phyloP scores from a whole-genome alignment of 1,139 yeast species.

The Blastobotrys raffinosifermentans region DNA sequence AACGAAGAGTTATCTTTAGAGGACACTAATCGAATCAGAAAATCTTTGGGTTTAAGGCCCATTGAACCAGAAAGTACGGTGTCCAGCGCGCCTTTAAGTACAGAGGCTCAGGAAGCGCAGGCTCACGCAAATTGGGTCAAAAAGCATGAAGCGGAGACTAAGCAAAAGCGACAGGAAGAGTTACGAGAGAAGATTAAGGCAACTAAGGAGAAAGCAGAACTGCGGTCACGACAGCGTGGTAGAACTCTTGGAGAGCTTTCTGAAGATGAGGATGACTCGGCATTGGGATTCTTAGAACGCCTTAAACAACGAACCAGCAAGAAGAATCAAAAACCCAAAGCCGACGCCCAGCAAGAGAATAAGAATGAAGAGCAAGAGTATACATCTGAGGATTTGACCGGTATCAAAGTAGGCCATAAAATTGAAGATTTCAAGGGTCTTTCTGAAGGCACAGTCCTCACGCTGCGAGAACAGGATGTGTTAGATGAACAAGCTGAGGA shows the following conservation, averaged over 20 bases:
- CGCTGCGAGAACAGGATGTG: slow-evolving; percentile 56
- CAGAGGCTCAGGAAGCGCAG: slow-evolving; percentile 20
- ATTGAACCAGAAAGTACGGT: slow-evolving; percentile 22
- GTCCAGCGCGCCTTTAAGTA: too few species aligned
- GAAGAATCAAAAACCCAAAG: neutral
- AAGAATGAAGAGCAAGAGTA: slow-evolving; percentile 16
- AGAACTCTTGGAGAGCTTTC: slow-evolving; percentile 1
- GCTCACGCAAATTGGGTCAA: slow-evolving; percentile 16
- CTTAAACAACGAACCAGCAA: neutral
- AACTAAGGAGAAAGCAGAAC: neutral
- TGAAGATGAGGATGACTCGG: slow-evolving; percentile 12
- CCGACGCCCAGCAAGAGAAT: slow-evolving; percentile 14
- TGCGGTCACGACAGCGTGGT: neutral
- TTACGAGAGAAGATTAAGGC: slow-evolving; percentile 9
- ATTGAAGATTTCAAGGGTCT: slow-evolving; percentile 37
- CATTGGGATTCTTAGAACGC: too few species aligned
- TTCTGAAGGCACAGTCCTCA: slow-evolving; percentile 51
- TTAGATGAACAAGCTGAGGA: slow-evolving; percentile 46
- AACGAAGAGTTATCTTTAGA: slow-evolving; percentile 8
- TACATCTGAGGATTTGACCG: slow-evolving; percentile 31
- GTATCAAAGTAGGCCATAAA: slow-evolving; percentile 45
- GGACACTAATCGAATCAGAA: slow-evolving; percentile 32
- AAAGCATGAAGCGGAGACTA: too few species aligned
- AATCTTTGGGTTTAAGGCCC: slow-evolving; percentile 33
- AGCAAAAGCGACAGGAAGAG: slow-evolving; percentile 10